Conservation (phyloP, 2,329 filamentous ascomycete genomes). For the Aspergillus ochraceoroseus region DNA sequence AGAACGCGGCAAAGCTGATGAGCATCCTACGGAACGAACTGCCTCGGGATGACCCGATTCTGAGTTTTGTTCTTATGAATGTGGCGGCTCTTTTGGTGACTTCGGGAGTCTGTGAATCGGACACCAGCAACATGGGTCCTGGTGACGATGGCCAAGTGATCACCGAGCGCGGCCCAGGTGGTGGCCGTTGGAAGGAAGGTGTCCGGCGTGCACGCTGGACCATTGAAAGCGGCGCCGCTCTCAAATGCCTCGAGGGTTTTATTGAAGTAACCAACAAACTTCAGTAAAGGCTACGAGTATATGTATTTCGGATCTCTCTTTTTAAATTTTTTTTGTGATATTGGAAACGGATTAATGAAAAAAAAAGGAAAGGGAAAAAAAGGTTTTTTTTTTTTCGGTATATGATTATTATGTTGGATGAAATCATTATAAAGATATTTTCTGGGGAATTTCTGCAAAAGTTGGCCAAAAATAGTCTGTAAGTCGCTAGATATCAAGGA, state of each 20-base stretch:
- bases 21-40: slow-evolving; percentile 70
- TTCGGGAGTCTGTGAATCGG: slow-evolving; percentile 79
- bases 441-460: background rate
- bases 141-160: slow-evolving; percentile 78
- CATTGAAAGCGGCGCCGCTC: slow-evolving; percentile 78
- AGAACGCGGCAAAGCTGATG: slow-evolving; percentile 82
- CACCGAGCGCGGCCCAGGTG: slow-evolving; percentile 75
- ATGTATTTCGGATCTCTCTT: slow-evolving; percentile 4
- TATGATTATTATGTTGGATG: slow-evolving; percentile 5
- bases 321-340: slow-evolving; percentile 1
- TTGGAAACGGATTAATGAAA: background rate
- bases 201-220: slow-evolving; percentile 83
- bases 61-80: slow-evolving; percentile 93
- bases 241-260: slow-evolving; percentile 75
- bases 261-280: slow-evolving; percentile 70
- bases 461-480: too few relatives aligned
- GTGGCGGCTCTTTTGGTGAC: slow-evolving; percentile 81
- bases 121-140: slow-evolving; percentile 70
- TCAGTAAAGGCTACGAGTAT: slow-evolving; percentile 14
- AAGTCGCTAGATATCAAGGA: too few relatives aligned
- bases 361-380: slow-evolving; percentile 2
- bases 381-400: slow-evolving; percentile 11
- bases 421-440: slow-evolving; percentile 2
- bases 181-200: slow-evolving; percentile 91
- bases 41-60: slow-evolving; percentile 70